Evolutionary conservation across 2,329 filamentous ascomycete species (phyloP), one percentile per base, ranked within the genome.

Genomic region (Aureobasidium leucospermi): DNA sequence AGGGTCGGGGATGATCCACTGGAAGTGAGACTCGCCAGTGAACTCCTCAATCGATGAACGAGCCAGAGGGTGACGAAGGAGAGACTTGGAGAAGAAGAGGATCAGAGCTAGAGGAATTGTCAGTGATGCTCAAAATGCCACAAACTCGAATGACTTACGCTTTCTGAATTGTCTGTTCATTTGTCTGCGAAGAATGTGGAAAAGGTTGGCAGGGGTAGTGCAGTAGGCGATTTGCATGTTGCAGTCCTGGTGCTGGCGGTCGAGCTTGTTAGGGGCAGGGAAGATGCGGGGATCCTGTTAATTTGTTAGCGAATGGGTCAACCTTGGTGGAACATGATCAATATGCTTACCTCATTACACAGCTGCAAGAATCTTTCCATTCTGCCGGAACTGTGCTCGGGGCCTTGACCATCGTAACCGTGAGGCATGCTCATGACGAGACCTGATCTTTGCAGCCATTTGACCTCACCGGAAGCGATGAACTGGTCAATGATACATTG

Each of bases 91-190:
- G 84, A 99, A 99, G 87, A 99, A 99, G 68, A 96, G 87, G 69
- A 97, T 82, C 60, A 99, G 85, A 68, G 94, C 90, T 93, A 69
- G 45, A 8, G 38, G 43, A 71, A 60, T 23, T 59, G 48, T 62
- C 69, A 63, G 23, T 61, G 48, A 61, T 55, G 34, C n/a, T n/a
- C 46, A 47, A 8, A 13, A 43, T 32, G 58, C 31, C 19, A 28
- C 43, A 49, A 57, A 45, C 29, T 48, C 2, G 5, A 19, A 55
- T 34, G 43, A 81, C 89, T 85, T 82, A 94, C 90, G 94, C 82
- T 99, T 99, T 78, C 94, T 86, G 88, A 99, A 99, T 74, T 99
- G 93, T 70, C 94, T 86, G 82, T 97, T 92, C 86, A 99, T 96
- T 79, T 99, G 94, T 76, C 94, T 86, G 73, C 94, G 89, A 64